Conservation (phyloP, 2,329 filamentous ascomycete genomes). For the Pestalotiopsis sp. region DNA sequence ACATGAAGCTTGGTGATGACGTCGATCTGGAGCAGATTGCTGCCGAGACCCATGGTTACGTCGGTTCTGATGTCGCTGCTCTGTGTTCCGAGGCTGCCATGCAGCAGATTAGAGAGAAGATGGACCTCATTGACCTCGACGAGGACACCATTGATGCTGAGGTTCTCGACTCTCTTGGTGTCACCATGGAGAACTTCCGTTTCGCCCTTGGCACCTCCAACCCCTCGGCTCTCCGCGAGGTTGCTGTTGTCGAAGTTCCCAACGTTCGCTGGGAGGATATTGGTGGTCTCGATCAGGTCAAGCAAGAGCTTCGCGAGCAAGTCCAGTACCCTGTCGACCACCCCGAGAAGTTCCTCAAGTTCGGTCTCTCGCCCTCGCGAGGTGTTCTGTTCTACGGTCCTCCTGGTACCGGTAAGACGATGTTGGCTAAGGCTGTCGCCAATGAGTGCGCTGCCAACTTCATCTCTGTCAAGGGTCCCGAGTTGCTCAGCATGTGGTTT, state of each 20-base stretch:
- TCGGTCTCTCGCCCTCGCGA: conserved; percentile 94
- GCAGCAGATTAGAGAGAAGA: conserved; percentile 99
- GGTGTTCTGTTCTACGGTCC: conserved; percentile 99
- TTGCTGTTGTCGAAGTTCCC: conserved; percentile 97
- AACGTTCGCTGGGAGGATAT: conserved; percentile 99
- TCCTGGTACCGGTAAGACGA: conserved; percentile 99
- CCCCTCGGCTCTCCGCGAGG: conserved; percentile 96
- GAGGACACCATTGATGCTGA: conserved; percentile 99
- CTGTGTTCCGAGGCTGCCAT: conserved; percentile 99
- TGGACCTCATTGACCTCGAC: conserved; percentile 98
- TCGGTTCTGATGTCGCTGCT: conserved; percentile 96
- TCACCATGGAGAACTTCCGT: conserved; percentile 99
- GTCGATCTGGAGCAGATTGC: conserved; percentile 97
- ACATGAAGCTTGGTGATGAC: conserved; percentile 98
- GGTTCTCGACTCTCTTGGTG: conserved; percentile 95
- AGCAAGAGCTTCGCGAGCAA: conserved; percentile 98
- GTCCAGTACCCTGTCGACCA: conserved; percentile 99
- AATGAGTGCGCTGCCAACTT: conserved; percentile 99
- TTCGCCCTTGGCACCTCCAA: conserved; percentile 98
- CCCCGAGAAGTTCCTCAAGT: conserved; percentile 99
- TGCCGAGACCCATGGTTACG: conserved; percentile 97
- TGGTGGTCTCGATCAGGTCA: conserved; percentile 96
- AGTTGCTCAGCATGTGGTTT: conserved; percentile 99
- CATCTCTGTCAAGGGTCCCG: conserved; percentile 98
- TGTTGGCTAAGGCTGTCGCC: conserved; percentile 98